A percentile compares a stretch with the other conserved stretches of the same genome.
These are phyloP conservation scores for Neodidymelliopsis sp. DNA, from an alignment of 2,329 filamentous ascomycete species.

Conservation along the genomic window DNA sequence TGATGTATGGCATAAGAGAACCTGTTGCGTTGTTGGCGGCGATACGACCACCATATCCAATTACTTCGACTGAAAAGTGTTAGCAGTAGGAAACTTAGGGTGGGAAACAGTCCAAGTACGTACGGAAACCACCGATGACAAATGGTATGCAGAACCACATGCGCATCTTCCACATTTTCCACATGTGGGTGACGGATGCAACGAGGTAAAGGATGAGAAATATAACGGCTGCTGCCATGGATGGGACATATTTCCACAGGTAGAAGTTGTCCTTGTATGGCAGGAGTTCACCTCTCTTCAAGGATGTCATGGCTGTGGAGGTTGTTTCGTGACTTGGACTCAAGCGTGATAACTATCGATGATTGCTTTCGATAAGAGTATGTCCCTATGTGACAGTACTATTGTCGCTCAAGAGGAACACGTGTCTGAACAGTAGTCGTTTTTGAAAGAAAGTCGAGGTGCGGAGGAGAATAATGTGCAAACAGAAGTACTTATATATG, in stretches of 20 bases:
- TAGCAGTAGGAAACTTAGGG: not conserved
- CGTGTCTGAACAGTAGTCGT: too few relatives aligned
- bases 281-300: too few relatives aligned
- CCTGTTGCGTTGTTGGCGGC: conserved; percentile 34
- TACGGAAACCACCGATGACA: conserved; percentile 59
- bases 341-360: too few relatives aligned
- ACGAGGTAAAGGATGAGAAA: conserved; percentile 49
- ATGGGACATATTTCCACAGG: conserved; percentile 49
- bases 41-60: conserved; percentile 60
- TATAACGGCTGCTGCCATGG: conserved; percentile 54
- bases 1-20: conserved; percentile 49
- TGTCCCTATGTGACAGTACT: too few relatives aligned
- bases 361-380: too few relatives aligned
- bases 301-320: too few relatives aligned
- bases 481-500: too few relatives aligned
- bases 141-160: conserved; percentile 61
- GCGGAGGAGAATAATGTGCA: too few relatives aligned
- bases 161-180: conserved; percentile 49
- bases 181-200: conserved; percentile 45
- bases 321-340: too few relatives aligned
- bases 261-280: not conserved
- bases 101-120: conserved; percentile 14
- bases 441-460: too few relatives aligned
- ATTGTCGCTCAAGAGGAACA: too few relatives aligned
- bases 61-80: conserved; percentile 53